Conservation (phyloP, 306 rosid genomes). For the Vigna unguiculata region DNA sequence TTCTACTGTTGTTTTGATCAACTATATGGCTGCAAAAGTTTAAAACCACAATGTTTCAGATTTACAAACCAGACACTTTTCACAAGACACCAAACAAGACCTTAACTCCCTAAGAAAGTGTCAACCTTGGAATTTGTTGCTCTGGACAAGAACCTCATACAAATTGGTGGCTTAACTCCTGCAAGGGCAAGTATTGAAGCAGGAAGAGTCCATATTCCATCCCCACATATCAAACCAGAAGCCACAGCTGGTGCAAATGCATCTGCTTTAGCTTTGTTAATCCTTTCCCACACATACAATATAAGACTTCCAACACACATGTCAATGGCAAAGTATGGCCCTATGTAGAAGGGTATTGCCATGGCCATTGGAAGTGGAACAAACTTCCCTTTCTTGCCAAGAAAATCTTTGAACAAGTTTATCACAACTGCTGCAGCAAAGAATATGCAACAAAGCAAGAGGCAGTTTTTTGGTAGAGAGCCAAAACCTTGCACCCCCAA, state of each 20-base stretch:
- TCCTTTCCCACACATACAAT: conserved; percentile 53
- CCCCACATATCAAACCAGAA: conserved; percentile 69
- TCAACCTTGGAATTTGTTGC: conserved; percentile 52
- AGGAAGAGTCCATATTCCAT: conserved; percentile 63
- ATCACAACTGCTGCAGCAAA: conserved; percentile 48
- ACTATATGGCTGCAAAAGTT: conserved; percentile 11
- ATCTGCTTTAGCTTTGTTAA: conserved; percentile 56
- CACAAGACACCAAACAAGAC: conserved; percentile 36
- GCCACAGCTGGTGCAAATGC: conserved; percentile 62
- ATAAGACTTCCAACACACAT: conserved; percentile 66
- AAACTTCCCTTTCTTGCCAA: conserved; percentile 56
- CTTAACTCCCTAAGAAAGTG: conserved; percentile 42
- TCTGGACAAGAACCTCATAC: conserved; percentile 64
- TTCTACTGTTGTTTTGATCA: conserved; percentile 19
- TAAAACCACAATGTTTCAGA: conserved; percentile 29
- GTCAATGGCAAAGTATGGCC: conserved; percentile 60
- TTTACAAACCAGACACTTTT: conserved; percentile 43
- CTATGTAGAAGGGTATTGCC: conserved; percentile 66
- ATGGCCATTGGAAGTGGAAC: conserved; percentile 65
- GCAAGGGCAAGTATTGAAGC: conserved; percentile 59
- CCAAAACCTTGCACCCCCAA: conserved; percentile 55
- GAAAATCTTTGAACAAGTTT: conserved; percentile 48
- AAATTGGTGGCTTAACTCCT: conserved; percentile 66
- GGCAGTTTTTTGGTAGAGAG: conserved; percentile 53
- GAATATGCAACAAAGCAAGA: conserved; percentile 52